Evolutionary conservation across 345 rosid genomes (phyloP).

Genomic region (Rhizophora mangle): DNA sequence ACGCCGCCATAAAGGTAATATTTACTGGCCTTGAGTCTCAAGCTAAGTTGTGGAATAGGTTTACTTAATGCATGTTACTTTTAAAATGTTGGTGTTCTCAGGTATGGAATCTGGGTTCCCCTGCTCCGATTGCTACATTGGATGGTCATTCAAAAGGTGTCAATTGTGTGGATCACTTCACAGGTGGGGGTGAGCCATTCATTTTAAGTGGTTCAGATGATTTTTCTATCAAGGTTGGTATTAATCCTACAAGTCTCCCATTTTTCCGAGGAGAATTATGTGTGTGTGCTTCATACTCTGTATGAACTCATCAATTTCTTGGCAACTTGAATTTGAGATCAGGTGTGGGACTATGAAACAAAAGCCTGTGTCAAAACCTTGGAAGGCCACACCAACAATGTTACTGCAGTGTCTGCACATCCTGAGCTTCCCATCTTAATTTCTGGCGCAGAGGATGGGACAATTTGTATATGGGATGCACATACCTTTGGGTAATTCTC

Average conservation of each 20-base stretch:
- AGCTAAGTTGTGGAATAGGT: too few relatives aligned
- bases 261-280: not conserved
- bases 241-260: not conserved
- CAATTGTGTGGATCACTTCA: too few relatives aligned
- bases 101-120: too few relatives aligned
- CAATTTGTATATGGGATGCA: conserved; percentile 28
- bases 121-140: too few relatives aligned
- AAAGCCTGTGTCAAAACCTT: conserved; percentile 25
- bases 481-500: conserved; percentile 17
- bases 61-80: too few relatives aligned
- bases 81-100: too few relatives aligned
- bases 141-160: too few relatives aligned
- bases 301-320: not conserved
- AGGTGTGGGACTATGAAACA: conserved; percentile 33
- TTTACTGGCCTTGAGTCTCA: too few relatives aligned
- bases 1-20: too few relatives aligned
- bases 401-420: conserved; percentile 17
- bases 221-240: too few relatives aligned
- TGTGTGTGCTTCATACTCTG: not conserved
- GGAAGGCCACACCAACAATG: conserved; percentile 31
- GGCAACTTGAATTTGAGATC: not conserved
- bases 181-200: too few relatives aligned
- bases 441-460: conserved; percentile 30
- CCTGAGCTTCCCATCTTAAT: conserved; percentile 26
- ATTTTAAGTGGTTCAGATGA: too few relatives aligned